phyloP scores from a whole-genome alignment of 129 eudicot genomes.

The Chrysanthemum makinoi region DNA sequence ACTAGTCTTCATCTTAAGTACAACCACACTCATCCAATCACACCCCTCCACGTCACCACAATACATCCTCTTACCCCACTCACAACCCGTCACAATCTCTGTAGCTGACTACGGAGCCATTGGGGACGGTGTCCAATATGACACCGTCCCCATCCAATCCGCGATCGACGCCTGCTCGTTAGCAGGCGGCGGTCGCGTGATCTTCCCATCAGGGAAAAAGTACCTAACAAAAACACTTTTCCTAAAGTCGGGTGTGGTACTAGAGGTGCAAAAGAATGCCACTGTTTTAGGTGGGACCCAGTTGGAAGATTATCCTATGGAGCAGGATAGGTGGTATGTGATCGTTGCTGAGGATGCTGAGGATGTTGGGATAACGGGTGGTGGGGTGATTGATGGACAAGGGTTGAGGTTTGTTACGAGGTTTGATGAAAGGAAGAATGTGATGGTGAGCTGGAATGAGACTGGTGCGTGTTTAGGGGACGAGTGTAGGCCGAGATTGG shows the following conservation, averaged over 20 bases:
- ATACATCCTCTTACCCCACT: slow-evolving; percentile 21
- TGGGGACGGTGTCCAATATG: slow-evolving; percentile 74
- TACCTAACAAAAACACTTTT: slow-evolving; percentile 77
- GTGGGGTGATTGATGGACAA: slow-evolving; percentile 92
- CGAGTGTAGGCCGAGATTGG: slow-evolving; percentile 83
- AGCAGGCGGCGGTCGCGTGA: slow-evolving; percentile 50
- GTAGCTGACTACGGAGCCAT: slow-evolving; percentile 69
- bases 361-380: slow-evolving; percentile 89
- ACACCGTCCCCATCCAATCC: slow-evolving; percentile 69
- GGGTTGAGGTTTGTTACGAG: slow-evolving; percentile 73
- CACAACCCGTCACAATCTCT: slow-evolving; percentile 38
- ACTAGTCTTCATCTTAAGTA: slow-evolving; percentile 12
- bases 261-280: slow-evolving; percentile 57
- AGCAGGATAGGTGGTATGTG: slow-evolving; percentile 69
- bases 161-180: slow-evolving; percentile 70
- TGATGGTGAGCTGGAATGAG: slow-evolving; percentile 97
- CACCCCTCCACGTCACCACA: background rate
- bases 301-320: slow-evolving; percentile 65
- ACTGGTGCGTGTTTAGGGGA: slow-evolving; percentile 85
- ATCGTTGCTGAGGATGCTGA: slow-evolving; percentile 79
- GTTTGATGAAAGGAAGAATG: slow-evolving; percentile 88
- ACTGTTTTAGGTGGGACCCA: slow-evolving; percentile 72
- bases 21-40: slow-evolving; percentile 37
- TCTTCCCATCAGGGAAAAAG: slow-evolving; percentile 70
- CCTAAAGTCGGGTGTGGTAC: slow-evolving; percentile 66